Evolutionary conservation across 306 rosid species (phyloP).

Genomic region (Cucurbita pepo): DNA sequence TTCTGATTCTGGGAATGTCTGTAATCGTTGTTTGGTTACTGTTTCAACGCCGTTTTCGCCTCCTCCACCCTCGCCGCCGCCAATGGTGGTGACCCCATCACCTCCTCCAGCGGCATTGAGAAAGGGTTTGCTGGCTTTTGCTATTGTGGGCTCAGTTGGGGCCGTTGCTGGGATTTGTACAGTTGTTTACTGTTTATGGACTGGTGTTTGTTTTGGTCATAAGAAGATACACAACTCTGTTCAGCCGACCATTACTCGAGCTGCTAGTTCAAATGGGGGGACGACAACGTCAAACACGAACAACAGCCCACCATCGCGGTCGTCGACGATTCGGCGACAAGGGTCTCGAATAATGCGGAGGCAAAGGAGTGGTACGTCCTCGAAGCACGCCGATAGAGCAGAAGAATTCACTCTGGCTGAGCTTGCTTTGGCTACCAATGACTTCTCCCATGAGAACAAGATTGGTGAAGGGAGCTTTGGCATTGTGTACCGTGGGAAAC

Average conservation of each 20-base stretch:
- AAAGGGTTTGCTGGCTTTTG: slow-evolving; percentile 56
- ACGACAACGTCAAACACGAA: slow-evolving; percentile 13
- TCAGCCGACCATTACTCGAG: slow-evolving; percentile 77
- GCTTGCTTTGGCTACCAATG: slow-evolving; percentile 51
- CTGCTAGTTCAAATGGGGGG: slow-evolving; percentile 34
- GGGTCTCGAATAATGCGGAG: slow-evolving; percentile 73
- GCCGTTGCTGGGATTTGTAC: slow-evolving; percentile 62
- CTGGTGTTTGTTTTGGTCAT: slow-evolving; percentile 67
- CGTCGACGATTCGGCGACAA: slow-evolving; percentile 48
- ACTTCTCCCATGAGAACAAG: slow-evolving; percentile 48
- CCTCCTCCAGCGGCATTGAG: slow-evolving; percentile 37
- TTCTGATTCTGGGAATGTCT: slow-evolving; percentile 30
- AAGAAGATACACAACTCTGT: slow-evolving; percentile 84
- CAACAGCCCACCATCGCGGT: slow-evolving; percentile 42
- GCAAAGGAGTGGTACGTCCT: slow-evolving; percentile 87
- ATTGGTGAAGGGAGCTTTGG: slow-evolving; percentile 91
- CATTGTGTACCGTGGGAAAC: slow-evolving; percentile 60
- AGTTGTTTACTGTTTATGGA: slow-evolving; percentile 52
- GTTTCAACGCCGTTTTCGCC: neutral
- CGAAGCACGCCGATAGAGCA: slow-evolving; percentile 62
- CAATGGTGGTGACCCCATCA: neutral
- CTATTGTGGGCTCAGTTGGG: slow-evolving; percentile 72
- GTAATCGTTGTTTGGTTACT: slow-evolving; percentile 24
- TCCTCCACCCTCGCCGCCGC: neutral
- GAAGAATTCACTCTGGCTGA: slow-evolving; percentile 65